phyloP scores from a whole-genome alignment of 2,329 filamentous ascomycete genomes.

The Rutstroemia sydowiana region DNA sequence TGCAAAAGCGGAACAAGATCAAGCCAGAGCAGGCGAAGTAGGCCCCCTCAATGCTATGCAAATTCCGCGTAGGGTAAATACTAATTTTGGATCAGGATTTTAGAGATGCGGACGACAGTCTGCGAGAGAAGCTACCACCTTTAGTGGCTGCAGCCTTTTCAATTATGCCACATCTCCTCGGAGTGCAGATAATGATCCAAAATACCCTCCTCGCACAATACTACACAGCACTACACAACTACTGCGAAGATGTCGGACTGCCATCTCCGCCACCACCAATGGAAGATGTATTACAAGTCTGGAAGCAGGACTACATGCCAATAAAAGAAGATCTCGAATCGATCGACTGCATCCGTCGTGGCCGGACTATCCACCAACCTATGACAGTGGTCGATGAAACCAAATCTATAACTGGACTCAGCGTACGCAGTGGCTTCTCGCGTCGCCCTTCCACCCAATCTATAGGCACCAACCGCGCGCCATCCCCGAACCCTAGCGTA shows the following conservation, averaged over 20 bases:
- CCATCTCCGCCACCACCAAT: slow-evolving; percentile 67
- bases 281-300: slow-evolving; percentile 60
- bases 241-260: slow-evolving; percentile 60
- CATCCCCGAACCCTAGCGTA: slow-evolving; percentile 10
- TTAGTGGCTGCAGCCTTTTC: slow-evolving; percentile 64
- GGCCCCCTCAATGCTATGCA: slow-evolving; percentile 12
- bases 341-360: slow-evolving; percentile 55
- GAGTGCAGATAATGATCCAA: slow-evolving; percentile 66
- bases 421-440: slow-evolving; percentile 33
- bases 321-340: slow-evolving; percentile 60
- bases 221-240: slow-evolving; percentile 70
- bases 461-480: slow-evolving; percentile 11
- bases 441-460: slow-evolving; percentile 37
- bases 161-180: slow-evolving; percentile 65
- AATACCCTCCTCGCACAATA: slow-evolving; percentile 70
- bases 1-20: slow-evolving; percentile 63
- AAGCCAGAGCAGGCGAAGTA: slow-evolving; percentile 58
- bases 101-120: slow-evolving; percentile 64
- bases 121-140: slow-evolving; percentile 63
- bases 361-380: slow-evolving; percentile 56
- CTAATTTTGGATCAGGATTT: slow-evolving; percentile 50
- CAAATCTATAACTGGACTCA: slow-evolving; percentile 25
- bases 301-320: slow-evolving; percentile 56
- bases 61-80: background rate
- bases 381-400: slow-evolving; percentile 33